Base-by-base conservation (phyloP, 1,284 basidiomycete genomes). In the Ustilago esculenta region DNA sequence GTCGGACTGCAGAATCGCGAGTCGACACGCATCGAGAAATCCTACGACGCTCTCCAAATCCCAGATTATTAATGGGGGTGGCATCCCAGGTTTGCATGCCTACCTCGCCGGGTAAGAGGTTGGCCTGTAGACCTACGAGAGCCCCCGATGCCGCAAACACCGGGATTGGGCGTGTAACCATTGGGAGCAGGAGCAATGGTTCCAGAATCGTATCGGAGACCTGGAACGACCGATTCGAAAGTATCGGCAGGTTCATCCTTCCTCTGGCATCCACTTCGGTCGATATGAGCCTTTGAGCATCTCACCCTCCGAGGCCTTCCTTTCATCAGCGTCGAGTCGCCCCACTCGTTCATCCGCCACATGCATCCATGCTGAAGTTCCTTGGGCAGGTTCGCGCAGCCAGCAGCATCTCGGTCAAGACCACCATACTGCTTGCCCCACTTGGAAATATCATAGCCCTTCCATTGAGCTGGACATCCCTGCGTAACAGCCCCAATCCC, bases 281-380 rank as follows among this genome's bases (percentile, higher is more conserved):
- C 65, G 27, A 68, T 68, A 37, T 68, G 65, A n/a, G 45, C 58
- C 54, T 63, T 53, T 11, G 65, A 57, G 40, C 65, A 68, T 15
- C 39, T 49, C 9, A 63, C 58, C 17, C 65, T 43, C 9, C 33
- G 35, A 21, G 65, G 58, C 5, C 33, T 44, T 17, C 48, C 54
- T 15, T 44, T 27, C 27, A 68, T 42, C 1, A 44, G 41, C 12
- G 57, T 48, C 23, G 58, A 61, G 35, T 58, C 40, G 7, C 58
- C 65, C 65, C 65, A 68, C 2, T 68, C 40, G 21, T 42, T 41
- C 58, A 68, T 61, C 18, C 58, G 33, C 65, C 65, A 68, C 41
- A 49, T 17, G 33, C 65, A 68, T 12, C 65, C 65, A 6, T 35
- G 53, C 51, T 63, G 65, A 21, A 68, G 49, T 3, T 57, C 54